A percentile compares a stretch with the other conserved stretches of the same genome.
These are phyloP conservation scores for Geosmithia morbida DNA, from an alignment of 2,329 filamentous ascomycete genomes.

Conservation along the genomic window DNA sequence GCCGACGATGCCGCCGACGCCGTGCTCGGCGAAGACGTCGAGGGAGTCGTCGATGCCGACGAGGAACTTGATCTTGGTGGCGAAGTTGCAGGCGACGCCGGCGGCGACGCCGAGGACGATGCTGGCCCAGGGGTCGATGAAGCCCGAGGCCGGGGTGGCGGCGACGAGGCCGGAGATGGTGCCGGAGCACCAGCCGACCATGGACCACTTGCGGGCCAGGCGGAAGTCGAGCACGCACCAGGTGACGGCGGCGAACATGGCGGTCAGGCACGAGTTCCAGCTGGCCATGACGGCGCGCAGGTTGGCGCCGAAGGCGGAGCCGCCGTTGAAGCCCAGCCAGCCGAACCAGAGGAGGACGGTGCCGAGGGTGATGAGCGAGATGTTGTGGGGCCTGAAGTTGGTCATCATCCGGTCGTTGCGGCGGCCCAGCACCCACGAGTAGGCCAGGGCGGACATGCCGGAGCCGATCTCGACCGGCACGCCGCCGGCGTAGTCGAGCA, in stretches of 20 bases:
- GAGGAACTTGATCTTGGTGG: slow-evolving; percentile 51
- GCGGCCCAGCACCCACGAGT: slow-evolving; percentile 88
- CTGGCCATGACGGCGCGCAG: slow-evolving; percentile 89
- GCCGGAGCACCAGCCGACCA: slow-evolving; percentile 61
- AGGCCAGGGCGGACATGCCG: slow-evolving; percentile 83
- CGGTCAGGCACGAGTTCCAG: slow-evolving; percentile 94
- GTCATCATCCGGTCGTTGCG: slow-evolving; percentile 99
- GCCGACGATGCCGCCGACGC: slow-evolving; percentile 53
- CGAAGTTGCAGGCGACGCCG: slow-evolving; percentile 54
- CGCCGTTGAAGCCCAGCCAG: slow-evolving; percentile 98
- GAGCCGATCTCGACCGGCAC: slow-evolving; percentile 96
- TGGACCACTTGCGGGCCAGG: slow-evolving; percentile 83
- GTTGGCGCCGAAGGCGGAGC: slow-evolving; percentile 87
- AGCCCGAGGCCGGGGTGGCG: slow-evolving; percentile 54
- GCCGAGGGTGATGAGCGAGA: slow-evolving; percentile 89
- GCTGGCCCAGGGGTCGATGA: slow-evolving; percentile 53
- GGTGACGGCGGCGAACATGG: slow-evolving; percentile 79
- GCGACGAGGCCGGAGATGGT: slow-evolving; percentile 58
- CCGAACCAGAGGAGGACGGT: slow-evolving; percentile 96
- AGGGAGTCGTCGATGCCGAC: slow-evolving; percentile 56
- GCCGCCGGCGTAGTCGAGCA: slow-evolving; percentile 91
- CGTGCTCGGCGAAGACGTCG: slow-evolving; percentile 60
- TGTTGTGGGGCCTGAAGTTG: slow-evolving; percentile 98
- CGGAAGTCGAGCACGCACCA: slow-evolving; percentile 96
- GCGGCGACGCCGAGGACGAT: slow-evolving; percentile 51